Evolutionary conservation across 2,329 filamentous ascomycete species (phyloP).

Genomic region (Capronia coronata): DNA sequence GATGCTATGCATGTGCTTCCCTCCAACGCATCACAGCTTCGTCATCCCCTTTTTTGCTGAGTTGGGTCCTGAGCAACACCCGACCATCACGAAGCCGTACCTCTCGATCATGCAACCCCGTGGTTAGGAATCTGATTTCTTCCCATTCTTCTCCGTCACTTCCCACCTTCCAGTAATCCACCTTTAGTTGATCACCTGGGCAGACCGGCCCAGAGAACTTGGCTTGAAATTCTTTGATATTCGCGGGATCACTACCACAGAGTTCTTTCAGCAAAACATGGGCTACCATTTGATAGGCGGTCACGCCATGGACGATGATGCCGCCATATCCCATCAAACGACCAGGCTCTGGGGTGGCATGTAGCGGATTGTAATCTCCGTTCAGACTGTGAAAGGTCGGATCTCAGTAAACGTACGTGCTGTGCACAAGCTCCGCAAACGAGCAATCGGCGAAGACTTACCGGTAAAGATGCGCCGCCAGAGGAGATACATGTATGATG

Average conservation of each 20-base stretch:
- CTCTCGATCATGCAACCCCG: background rate
- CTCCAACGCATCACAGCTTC: too few species aligned
- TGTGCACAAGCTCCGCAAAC: too few species aligned
- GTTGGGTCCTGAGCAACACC: background rate
- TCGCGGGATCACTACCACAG: conserved; percentile 37
- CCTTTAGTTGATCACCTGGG: conserved; percentile 57
- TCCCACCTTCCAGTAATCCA: conserved; percentile 63
- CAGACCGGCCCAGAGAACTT: conserved; percentile 45
- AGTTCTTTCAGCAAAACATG: conserved; percentile 39
- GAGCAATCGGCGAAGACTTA: too few species aligned
- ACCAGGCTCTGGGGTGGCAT: conserved; percentile 41
- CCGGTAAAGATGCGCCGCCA: conserved; percentile 40
- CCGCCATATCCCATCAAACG: conserved; percentile 42
- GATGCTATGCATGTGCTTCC: too few species aligned
- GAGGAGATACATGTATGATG: conserved; percentile 36
- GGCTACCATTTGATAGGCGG: conserved; percentile 45
- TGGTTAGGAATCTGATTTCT: conserved; percentile 58
- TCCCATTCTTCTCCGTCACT: conserved; percentile 41
- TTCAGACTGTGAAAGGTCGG: conserved; percentile 35
- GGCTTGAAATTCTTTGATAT: conserved; percentile 41
- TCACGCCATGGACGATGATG: conserved; percentile 43
- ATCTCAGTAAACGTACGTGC: too few species aligned
- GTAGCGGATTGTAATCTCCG: conserved; percentile 47
- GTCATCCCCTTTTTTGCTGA: too few species aligned
- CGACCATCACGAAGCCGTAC: background rate